phyloP scores from a whole-genome alignment of 257 asterid genomes.

The Jasminum sambac region DNA sequence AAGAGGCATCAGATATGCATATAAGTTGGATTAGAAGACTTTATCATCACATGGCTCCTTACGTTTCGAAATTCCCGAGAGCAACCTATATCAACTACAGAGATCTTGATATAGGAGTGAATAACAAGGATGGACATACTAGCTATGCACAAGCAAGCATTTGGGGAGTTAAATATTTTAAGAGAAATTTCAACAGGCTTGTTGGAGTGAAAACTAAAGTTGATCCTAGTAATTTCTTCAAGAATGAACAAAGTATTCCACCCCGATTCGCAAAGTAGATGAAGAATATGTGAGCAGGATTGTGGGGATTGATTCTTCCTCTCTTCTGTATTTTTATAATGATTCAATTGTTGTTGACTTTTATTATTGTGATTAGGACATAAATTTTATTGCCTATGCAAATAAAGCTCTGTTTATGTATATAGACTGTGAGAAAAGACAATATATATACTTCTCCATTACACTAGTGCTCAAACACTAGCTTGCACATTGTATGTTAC shows the following conservation, averaged over 20 bases:
- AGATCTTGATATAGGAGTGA: background rate
- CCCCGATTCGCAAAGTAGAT: background rate
- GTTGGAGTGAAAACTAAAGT: background rate
- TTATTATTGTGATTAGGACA: too few relatives aligned
- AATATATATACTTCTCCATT: too few relatives aligned
- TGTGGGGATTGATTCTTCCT: too few relatives aligned
- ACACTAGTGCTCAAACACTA: too few relatives aligned
- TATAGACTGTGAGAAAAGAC: too few relatives aligned
- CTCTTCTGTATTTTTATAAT: too few relatives aligned
- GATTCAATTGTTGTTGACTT: too few relatives aligned
- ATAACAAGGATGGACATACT: background rate
- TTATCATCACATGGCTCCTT: background rate
- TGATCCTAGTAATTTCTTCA: background rate
- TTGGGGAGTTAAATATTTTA: background rate
- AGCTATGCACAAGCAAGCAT: background rate
- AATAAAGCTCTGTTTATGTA: too few relatives aligned
- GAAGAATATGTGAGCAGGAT: background rate
- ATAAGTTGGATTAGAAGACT: conserved; percentile 1
- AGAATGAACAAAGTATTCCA: conserved; percentile 1
- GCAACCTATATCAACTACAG: conserved; percentile 19
- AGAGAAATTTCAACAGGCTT: background rate
- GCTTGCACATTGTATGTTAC: too few relatives aligned
- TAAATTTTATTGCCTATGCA: too few relatives aligned
- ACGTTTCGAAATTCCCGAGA: background rate
- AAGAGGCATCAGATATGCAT: background rate